Evolutionary conservation across 306 rosid genomes (phyloP).

Genomic region (Vigna reflexopilosa): DNA sequence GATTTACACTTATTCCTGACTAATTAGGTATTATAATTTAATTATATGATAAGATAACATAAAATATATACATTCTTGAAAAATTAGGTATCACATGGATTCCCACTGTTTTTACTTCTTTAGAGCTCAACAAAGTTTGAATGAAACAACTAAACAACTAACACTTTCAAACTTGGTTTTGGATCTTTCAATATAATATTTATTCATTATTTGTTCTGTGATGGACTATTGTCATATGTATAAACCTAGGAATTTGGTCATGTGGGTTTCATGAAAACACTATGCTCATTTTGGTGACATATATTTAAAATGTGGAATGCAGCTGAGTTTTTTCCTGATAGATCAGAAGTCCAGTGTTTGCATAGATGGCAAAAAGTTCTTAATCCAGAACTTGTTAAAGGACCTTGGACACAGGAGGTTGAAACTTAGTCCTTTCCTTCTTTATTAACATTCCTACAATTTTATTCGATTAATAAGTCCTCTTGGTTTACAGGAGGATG

Average conservation of each 20-base stretch:
- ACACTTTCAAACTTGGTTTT: slow-evolving; percentile 3
- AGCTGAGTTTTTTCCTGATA: slow-evolving; percentile 90
- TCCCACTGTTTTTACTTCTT: no score
- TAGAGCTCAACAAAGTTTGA: slow-evolving; percentile 7
- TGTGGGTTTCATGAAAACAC: slow-evolving; percentile 32
- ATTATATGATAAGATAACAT: not conserved
- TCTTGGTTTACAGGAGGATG: slow-evolving; percentile 79
- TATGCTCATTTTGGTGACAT: slow-evolving; percentile 41
- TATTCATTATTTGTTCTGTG: slow-evolving; percentile 4
- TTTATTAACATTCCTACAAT: slow-evolving; percentile 5
- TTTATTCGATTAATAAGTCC: slow-evolving; percentile 41
- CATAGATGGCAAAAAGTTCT: slow-evolving; percentile 99
- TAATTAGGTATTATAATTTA: slow-evolving; percentile 14
- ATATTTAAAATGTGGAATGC: slow-evolving; percentile 55
- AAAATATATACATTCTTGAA: slow-evolving; percentile 21
- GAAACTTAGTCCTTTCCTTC: slow-evolving; percentile 38
- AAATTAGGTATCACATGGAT: not conserved
- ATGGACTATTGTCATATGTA: not conserved
- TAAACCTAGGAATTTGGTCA: slow-evolving; percentile 32
- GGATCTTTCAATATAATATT: not conserved
- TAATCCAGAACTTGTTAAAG: slow-evolving; percentile 97
- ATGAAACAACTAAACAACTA: not conserved
- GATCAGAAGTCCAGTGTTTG: slow-evolving; percentile 98
- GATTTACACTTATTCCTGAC: slow-evolving; percentile 1
- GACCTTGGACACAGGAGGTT: slow-evolving; percentile 98